phyloP scores from a whole-genome alignment of 805 yeast species.

The Candida morakotiae region DNA sequence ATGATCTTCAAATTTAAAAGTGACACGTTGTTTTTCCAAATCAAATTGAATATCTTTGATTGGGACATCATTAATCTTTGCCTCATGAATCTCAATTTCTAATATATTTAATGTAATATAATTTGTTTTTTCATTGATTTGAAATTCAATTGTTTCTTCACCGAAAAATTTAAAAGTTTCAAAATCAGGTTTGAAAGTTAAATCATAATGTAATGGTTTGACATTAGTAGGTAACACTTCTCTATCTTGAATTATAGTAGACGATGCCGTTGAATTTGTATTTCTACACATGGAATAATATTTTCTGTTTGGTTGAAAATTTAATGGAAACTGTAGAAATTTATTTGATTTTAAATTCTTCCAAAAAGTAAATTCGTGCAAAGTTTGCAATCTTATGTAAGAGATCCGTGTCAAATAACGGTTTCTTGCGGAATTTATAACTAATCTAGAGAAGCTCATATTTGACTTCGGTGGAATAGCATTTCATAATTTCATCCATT shows the following conservation, averaged over 20 bases:
- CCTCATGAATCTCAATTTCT: conserved; percentile 60
- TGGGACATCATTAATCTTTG: conserved; percentile 29
- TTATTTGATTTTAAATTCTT: too few relatives aligned
- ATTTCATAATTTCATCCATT: too few relatives aligned
- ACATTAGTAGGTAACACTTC: conserved; percentile 42
- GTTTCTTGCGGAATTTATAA: too few relatives aligned
- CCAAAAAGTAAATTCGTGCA: too few relatives aligned
- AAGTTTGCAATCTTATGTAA: too few relatives aligned
- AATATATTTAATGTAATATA: conserved; percentile 54
- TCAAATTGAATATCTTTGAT: conserved; percentile 22
- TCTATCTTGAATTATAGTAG: conserved; percentile 21
- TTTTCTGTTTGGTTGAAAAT: background rate
- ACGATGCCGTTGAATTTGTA: conserved; percentile 8
- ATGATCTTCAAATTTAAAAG: conserved; percentile 35
- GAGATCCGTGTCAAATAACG: too few relatives aligned
- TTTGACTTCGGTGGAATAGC: too few relatives aligned
- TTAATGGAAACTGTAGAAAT: background rate
- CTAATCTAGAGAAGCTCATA: too few relatives aligned
- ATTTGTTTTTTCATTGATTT: conserved; percentile 45
- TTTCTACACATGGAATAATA: conserved; percentile 12
- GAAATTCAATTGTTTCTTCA: conserved; percentile 48
- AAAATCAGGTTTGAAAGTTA: conserved; percentile 42
- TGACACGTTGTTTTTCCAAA: conserved; percentile 36
- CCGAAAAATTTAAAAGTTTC: conserved; percentile 59
- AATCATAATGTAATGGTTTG: conserved; percentile 37